These are phyloP conservation scores for Eucalyptus leucophloia DNA, from an alignment of 345 rosid species.

Conservation along the genomic window DNA sequence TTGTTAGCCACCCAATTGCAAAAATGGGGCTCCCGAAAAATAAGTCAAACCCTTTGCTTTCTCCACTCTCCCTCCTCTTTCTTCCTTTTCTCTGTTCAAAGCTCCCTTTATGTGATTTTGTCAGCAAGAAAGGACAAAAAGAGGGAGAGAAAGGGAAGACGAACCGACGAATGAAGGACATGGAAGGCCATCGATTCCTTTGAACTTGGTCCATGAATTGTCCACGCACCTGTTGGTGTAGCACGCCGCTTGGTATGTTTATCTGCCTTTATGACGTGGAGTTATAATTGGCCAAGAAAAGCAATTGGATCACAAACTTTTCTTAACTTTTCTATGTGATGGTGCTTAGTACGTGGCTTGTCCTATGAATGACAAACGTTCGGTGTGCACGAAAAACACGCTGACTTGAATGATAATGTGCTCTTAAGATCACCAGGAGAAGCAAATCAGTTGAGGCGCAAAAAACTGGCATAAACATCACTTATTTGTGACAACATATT, in stretches of 20 bases:
- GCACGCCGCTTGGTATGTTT: background rate
- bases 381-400: background rate
- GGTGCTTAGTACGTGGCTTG: background rate
- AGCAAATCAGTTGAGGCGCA: background rate
- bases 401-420: background rate
- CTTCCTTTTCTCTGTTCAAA: background rate
- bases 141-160: background rate
- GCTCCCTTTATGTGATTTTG: background rate
- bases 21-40: background rate
- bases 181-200: background rate
- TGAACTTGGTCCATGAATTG: background rate
- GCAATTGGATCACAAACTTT: background rate
- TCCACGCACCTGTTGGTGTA: background rate
- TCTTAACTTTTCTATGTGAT: background rate
- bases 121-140: background rate
- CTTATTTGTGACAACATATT: background rate
- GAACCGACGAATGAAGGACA: background rate
- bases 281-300: background rate
- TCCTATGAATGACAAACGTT: background rate
- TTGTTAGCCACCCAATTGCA: background rate
- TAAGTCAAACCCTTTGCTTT: background rate
- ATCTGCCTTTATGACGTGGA: background rate
- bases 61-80: background rate
- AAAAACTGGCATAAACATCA: background rate
- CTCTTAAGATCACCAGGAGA: background rate